Conservation (phyloP, 345 rosid genomes). For the Draba incana region DNA sequence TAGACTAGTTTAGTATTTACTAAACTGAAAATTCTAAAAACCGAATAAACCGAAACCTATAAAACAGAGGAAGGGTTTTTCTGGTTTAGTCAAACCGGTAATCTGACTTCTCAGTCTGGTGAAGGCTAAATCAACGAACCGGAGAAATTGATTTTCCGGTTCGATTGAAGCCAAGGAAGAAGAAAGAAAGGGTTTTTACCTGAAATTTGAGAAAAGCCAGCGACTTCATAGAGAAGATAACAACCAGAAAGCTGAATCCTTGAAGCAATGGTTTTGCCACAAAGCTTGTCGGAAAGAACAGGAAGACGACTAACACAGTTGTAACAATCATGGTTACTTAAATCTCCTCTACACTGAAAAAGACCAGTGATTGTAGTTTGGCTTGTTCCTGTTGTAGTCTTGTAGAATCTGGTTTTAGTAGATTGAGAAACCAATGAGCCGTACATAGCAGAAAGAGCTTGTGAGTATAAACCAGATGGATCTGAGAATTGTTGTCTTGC, state of each 20-base stretch:
- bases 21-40: too few relatives aligned
- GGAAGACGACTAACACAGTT: slow-evolving; percentile 91
- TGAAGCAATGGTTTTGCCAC: slow-evolving; percentile 77
- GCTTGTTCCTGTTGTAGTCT: slow-evolving; percentile 77
- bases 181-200: slow-evolving; percentile 17
- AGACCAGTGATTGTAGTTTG: slow-evolving; percentile 81
- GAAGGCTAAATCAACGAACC: neutral
- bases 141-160: slow-evolving; percentile 14
- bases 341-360: slow-evolving; percentile 94
- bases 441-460: slow-evolving; percentile 84
- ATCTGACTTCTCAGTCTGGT: neutral
- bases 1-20: too few relatives aligned
- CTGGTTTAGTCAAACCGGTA: neutral
- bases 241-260: slow-evolving; percentile 89
- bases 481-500: slow-evolving; percentile 77
- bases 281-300: slow-evolving; percentile 67
- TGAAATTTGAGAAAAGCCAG: slow-evolving; percentile 81
- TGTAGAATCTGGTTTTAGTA: slow-evolving; percentile 78
- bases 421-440: slow-evolving; percentile 83
- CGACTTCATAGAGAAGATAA: slow-evolving; percentile 80
- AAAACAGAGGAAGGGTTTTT: neutral
- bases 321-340: slow-evolving; percentile 75
- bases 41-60: too few relatives aligned
- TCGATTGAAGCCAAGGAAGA: neutral
- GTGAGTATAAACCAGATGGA: slow-evolving; percentile 83